phyloP scores from a whole-genome alignment of 768 basidiomycete genomes.

The Butyriboletus loyo region DNA sequence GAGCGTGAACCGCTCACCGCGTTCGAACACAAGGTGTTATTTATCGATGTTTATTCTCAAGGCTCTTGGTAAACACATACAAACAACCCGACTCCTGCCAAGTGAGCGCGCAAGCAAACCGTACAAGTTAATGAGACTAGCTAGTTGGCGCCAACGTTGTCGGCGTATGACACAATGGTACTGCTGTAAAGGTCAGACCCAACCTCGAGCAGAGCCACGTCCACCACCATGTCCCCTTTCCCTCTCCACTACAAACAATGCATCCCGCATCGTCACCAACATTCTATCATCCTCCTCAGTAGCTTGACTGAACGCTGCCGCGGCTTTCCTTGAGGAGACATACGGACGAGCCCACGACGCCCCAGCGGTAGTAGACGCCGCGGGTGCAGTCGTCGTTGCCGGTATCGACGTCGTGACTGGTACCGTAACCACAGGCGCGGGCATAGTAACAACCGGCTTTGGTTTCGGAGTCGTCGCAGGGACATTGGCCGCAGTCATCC shows the following conservation, averaged over 20 bases:
- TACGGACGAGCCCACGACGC: conserved; percentile 63
- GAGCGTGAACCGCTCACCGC: not conserved
- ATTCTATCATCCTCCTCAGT: conserved; percentile 59
- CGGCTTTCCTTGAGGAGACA: conserved; percentile 49
- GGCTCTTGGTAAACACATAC: conserved; percentile 21
- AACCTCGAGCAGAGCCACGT: conserved; percentile 68
- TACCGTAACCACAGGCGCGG: conserved; percentile 28
- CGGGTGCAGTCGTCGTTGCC: conserved; percentile 33
- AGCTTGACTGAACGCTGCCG: conserved; percentile 30
- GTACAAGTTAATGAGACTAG: not conserved
- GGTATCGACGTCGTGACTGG: conserved; percentile 27
- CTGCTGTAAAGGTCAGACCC: conserved; percentile 38
- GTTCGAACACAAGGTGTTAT: conserved; percentile 15
- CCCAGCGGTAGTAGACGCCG: conserved; percentile 24
- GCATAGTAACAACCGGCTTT: conserved; percentile 31
- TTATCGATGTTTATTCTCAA: conserved; percentile 24
- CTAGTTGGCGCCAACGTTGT: not conserved
- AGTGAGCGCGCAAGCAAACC: too few species aligned
- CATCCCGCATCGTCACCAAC: conserved; percentile 70
- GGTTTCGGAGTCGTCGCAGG: conserved; percentile 41
- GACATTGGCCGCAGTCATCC: conserved; percentile 74
- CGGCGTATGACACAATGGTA: not conserved
- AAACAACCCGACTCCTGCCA: conserved; percentile 10
- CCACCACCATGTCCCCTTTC: conserved; percentile 84
- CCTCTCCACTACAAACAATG: conserved; percentile 81